Evolutionary conservation across 768 basidiomycete species (phyloP).

Genomic region (Lenzites betulinus): DNA sequence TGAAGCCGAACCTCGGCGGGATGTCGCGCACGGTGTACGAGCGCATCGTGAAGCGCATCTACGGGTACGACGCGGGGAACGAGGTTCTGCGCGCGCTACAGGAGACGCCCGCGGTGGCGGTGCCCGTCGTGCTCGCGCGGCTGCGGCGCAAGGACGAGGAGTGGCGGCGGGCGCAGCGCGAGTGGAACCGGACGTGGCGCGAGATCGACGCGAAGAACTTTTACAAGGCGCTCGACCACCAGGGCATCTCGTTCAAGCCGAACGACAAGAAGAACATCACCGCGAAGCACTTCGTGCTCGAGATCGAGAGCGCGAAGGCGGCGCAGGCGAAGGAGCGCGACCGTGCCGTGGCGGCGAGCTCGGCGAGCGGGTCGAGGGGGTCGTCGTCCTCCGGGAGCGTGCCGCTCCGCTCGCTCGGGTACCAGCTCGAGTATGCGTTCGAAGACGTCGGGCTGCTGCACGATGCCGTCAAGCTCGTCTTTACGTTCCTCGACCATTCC

Average conservation of each 20-base stretch:
- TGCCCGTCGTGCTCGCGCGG: constrained; percentile 88
- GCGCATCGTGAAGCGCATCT: constrained; percentile 91
- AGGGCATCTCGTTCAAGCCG: constrained; percentile 90
- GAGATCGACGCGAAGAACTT: constrained; percentile 98
- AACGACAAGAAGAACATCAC: constrained; percentile 95
- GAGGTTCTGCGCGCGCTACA: constrained; percentile 88
- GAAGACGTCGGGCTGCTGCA: constrained; percentile 78
- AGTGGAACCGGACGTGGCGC: constrained; percentile 96
- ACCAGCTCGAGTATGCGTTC: constrained; percentile 81
- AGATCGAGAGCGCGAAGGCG: constrained; percentile 71
- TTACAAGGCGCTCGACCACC: constrained; percentile 96
- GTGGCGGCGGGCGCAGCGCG: constrained; percentile 91
- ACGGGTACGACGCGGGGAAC: constrained; percentile 73
- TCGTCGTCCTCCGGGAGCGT: not conserved
- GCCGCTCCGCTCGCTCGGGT: constrained; percentile 46
- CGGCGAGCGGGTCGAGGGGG: constrained; percentile 7
- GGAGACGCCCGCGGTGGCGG: constrained; percentile 86
- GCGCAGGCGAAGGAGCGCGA: constrained; percentile 50
- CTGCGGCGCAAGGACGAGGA: constrained; percentile 96
- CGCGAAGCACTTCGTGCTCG: constrained; percentile 76
- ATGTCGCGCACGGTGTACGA: constrained; percentile 86
- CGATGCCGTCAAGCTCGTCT: constrained; percentile 88
- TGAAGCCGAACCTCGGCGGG: constrained; percentile 89
- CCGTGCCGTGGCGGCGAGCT: constrained; percentile 19
- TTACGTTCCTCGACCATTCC: constrained; percentile 88